phyloP scores from a whole-genome alignment of 805 yeast genomes.

The Kockiozyma suomiensis region DNA sequence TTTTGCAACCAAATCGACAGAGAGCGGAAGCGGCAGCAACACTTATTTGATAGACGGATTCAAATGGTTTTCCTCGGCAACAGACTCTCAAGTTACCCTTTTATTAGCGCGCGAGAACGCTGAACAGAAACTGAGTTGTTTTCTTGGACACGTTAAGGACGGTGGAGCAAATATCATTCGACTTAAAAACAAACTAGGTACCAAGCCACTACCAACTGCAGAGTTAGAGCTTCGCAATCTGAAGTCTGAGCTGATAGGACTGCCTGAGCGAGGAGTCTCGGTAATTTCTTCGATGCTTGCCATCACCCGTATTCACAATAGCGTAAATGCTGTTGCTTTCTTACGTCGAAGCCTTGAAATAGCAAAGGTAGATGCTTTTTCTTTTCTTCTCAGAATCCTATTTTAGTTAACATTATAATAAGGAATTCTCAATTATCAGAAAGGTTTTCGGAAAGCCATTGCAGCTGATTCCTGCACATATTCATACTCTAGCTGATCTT shows the following conservation, averaged over 20 bases:
- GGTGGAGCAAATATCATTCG: conserved; percentile 38
- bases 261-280: conserved; percentile 35
- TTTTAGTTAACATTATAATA: conserved; percentile 22
- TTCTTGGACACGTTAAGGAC: conserved; percentile 38
- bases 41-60: conserved; percentile 37
- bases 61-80: conserved; percentile 43
- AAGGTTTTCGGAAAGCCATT: conserved; percentile 38
- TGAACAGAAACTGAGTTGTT: conserved; percentile 38
- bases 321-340: conserved; percentile 36
- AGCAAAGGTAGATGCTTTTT: conserved; percentile 7
- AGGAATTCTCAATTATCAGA: conserved; percentile 38
- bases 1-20: conserved; percentile 30
- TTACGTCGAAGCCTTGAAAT: conserved; percentile 37
- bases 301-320: conserved; percentile 38
- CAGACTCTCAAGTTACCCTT: conserved; percentile 41
- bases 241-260: conserved; percentile 30
- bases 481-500: conserved; percentile 37
- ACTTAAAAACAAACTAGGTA: conserved; percentile 41
- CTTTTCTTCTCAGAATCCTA: not conserved
- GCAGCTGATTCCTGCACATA: conserved; percentile 36
- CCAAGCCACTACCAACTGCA: conserved; percentile 41
- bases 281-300: conserved; percentile 40
- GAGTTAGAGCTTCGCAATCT: conserved; percentile 39
- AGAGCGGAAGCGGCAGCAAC: not conserved
- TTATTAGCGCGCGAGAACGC: conserved; percentile 38